These are phyloP conservation scores for Ogataea ramenticola DNA, from an alignment of 805 yeast species.

Conservation along the genomic window DNA sequence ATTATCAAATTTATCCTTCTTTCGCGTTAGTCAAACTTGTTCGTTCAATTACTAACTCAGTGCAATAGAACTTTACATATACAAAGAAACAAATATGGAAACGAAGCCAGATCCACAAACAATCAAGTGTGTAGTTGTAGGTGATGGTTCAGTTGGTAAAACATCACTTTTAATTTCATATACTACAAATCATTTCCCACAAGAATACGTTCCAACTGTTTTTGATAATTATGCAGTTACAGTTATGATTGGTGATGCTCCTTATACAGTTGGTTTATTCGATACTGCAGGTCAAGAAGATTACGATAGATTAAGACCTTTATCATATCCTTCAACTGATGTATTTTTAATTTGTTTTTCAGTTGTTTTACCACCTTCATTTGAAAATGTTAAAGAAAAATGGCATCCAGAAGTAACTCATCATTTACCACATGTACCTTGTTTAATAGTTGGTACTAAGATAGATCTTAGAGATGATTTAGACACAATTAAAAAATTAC, in stretches of 20 bases:
- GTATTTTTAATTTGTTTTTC: slow-evolving; percentile 83
- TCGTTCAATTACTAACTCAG: too few species aligned
- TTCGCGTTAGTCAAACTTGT: too few species aligned
- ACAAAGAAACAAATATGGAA: too few species aligned
- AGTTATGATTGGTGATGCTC: slow-evolving; percentile 74
- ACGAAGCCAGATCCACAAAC: slow-evolving; percentile 16
- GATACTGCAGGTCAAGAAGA: slow-evolving; percentile 96
- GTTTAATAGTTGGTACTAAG: slow-evolving; percentile 83
- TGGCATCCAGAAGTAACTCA: slow-evolving; percentile 85
- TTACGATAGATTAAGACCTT: slow-evolving; percentile 81
- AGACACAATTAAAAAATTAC: slow-evolving; percentile 61
- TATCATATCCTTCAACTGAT: slow-evolving; percentile 89
- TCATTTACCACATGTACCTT: slow-evolving; percentile 68
- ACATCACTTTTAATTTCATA: slow-evolving; percentile 83
- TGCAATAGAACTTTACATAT: too few species aligned
- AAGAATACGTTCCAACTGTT: slow-evolving; percentile 90
- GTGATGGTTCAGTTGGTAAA: slow-evolving; percentile 95
- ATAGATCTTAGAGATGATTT: slow-evolving; percentile 79
- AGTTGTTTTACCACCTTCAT: slow-evolving; percentile 72
- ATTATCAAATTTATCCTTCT: too few species aligned
- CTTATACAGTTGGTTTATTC: slow-evolving; percentile 83
- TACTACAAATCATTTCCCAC: slow-evolving; percentile 89
- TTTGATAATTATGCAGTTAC: slow-evolving; percentile 88
- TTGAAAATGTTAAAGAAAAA: slow-evolving; percentile 71
- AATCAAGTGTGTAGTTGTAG: slow-evolving; percentile 88